Evolutionary conservation across 257 asterid genomes (phyloP).

Genomic region (Henckelia pumila): DNA sequence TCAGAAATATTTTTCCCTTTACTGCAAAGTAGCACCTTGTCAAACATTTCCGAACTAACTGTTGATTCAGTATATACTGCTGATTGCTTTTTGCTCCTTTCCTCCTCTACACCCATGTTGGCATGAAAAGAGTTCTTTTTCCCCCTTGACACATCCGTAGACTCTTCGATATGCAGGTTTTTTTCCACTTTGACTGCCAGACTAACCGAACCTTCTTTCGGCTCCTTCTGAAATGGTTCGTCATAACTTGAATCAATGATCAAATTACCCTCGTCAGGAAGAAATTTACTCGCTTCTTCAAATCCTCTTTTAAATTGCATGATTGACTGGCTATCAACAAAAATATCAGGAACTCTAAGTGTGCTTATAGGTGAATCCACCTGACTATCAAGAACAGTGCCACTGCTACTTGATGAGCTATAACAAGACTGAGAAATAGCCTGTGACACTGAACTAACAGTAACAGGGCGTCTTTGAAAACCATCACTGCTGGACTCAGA

Average conservation of each 20-base stretch:
- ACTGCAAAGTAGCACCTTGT: conserved; percentile 66
- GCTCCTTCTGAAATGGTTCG: conserved; percentile 28
- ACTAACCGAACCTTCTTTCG: conserved; percentile 16
- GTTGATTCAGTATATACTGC: conserved; percentile 58
- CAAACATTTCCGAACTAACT: conserved; percentile 58
- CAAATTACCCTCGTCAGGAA: conserved; percentile 41
- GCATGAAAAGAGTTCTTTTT: conserved; percentile 54
- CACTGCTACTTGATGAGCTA: conserved; percentile 41
- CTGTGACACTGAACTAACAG: conserved; percentile 27
- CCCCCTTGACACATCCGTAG: conserved; percentile 44
- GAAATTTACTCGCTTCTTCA: conserved; percentile 70
- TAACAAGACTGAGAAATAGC: conserved; percentile 37
- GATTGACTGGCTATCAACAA: conserved; percentile 43
- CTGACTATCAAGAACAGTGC: conserved; percentile 37
- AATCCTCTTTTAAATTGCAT: conserved; percentile 56
- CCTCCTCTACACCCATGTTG: conserved; percentile 37
- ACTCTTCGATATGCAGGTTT: conserved; percentile 24
- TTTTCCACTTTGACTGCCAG: conserved; percentile 36
- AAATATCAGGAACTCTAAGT: conserved; percentile 41
- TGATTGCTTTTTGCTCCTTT: conserved; percentile 62
- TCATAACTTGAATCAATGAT: conserved; percentile 24
- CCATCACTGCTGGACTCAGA: conserved; percentile 22
- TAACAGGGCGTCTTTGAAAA: conserved; percentile 14
- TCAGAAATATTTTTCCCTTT: conserved; percentile 64
- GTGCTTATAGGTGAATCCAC: conserved; percentile 56